Evolutionary conservation across 75 land plant genomes (phyloP).

Genomic region (Larix kaempferi): DNA sequence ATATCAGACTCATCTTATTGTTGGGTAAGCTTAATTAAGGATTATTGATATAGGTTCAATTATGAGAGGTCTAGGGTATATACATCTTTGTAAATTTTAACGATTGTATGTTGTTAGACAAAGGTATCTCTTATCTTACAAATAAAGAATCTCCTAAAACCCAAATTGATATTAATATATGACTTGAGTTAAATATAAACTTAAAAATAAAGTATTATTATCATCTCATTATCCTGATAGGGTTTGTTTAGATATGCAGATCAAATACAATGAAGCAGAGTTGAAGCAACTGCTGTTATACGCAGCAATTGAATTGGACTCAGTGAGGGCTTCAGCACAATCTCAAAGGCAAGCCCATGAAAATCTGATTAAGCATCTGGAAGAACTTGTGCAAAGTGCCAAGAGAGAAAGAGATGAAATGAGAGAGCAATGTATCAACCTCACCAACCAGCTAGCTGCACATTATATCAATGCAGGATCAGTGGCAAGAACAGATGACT

Average conservation of each 20-base stretch:
- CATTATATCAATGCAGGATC: neutral
- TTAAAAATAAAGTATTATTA: no score
- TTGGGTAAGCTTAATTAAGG: no score
- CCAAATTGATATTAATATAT: no score
- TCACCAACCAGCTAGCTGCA: neutral
- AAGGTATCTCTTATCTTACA: no score
- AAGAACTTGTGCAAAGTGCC: conserved; percentile 24
- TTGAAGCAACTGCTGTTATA: conserved; percentile 19
- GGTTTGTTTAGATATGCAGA: neutral
- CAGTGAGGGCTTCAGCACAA: conserved; percentile 19
- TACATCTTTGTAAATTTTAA: no score
- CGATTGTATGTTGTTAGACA: no score
- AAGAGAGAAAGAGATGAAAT: conserved; percentile 29
- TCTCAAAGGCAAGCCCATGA: conserved; percentile 21
- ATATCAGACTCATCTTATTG: no score
- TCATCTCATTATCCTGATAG: no score
- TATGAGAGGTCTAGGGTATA: no score
- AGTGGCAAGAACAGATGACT: neutral
- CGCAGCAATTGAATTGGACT: conserved; percentile 28
- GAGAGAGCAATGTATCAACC: conserved; percentile 14
- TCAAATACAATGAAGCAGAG: conserved; percentile 19
- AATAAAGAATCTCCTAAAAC: no score
- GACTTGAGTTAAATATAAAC: no score
- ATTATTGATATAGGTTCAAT: no score
- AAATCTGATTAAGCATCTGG: conserved; percentile 25